phyloP scores from a whole-genome alignment of 495 filamentous ascomycete species.

The Chaetomium fimeti region DNA sequence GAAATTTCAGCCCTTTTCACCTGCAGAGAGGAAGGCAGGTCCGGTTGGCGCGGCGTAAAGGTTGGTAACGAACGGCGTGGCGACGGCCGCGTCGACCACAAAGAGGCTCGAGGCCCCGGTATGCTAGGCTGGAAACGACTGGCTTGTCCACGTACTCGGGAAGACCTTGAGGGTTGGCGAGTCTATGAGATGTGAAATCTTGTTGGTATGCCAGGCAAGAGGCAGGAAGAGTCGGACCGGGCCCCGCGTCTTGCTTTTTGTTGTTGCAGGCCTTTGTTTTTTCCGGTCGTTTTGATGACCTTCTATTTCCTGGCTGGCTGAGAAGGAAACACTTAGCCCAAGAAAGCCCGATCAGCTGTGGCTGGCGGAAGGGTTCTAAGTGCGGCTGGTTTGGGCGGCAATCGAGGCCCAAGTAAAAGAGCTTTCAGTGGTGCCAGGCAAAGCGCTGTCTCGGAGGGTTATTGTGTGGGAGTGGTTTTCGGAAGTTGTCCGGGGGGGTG shows the following conservation, averaged over 20 bases:
- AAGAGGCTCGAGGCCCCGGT: conserved; percentile 6
- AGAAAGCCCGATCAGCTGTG: conserved; percentile 8
- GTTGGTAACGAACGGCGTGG: conserved; percentile 29
- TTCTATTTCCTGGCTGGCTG: conserved; percentile 7
- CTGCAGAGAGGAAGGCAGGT: conserved; percentile 6
- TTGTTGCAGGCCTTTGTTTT: conserved; percentile 14
- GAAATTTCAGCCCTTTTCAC: conserved; percentile 25
- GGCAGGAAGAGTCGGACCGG: neutral
- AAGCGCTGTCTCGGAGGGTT: conserved; percentile 4
- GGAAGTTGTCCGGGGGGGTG: conserved; percentile 9
- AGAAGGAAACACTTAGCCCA: conserved; percentile 3
- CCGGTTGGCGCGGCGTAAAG: conserved; percentile 11
- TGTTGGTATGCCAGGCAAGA: neutral
- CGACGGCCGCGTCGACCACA: conserved; percentile 21
- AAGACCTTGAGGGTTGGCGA: conserved; percentile 26
- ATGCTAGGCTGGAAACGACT: conserved; percentile 25
- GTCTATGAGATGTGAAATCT: neutral
- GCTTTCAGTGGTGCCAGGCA: conserved; percentile 19
- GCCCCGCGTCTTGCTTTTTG: conserved; percentile 14
- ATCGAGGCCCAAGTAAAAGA: conserved; percentile 18
- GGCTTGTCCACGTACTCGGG: conserved; percentile 25
- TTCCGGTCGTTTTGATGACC: neutral
- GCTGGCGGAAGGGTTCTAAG: conserved; percentile 15
- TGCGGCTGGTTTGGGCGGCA: conserved; percentile 21
- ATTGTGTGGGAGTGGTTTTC: conserved; percentile 7